These are phyloP conservation scores for Solanum sparsipilum DNA, from an alignment of 257 asterid species.

Conservation along the genomic window DNA sequence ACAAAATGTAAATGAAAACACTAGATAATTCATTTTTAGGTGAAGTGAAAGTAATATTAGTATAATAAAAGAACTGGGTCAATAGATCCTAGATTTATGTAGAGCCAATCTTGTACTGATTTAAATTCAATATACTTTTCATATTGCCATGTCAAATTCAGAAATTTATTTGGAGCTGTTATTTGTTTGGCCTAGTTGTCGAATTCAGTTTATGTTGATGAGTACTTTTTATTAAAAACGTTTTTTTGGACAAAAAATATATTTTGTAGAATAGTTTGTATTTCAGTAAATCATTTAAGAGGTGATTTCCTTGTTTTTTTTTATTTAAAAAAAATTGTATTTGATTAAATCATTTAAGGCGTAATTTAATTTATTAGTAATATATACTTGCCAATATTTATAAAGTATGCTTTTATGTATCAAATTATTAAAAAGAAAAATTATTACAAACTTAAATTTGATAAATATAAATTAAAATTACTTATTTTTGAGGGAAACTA, in stretches of 20 bases:
- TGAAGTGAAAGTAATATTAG: not conserved
- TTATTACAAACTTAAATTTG: not conserved
- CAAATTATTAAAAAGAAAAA: not conserved
- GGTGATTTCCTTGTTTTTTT: not conserved
- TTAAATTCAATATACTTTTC: not conserved
- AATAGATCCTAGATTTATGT: not conserved
- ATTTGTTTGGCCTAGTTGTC: not conserved
- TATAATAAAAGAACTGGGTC: not conserved
- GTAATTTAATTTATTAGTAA: not conserved
- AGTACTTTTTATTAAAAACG: not conserved
- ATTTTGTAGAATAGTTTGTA: not conserved
- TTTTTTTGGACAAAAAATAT: not conserved
- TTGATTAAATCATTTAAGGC: not conserved
- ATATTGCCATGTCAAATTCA: not conserved
- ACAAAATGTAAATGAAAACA: not conserved
- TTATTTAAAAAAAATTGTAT: not conserved
- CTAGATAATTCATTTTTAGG: not conserved
- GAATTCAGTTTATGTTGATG: not conserved
- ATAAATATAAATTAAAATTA: not conserved
- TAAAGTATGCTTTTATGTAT: not conserved
- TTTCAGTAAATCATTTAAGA: not conserved
- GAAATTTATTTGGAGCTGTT: not conserved
- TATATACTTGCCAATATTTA: not conserved
- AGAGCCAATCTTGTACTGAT: not conserved
- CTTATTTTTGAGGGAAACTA: not conserved